Base-by-base conservation (phyloP, 139 green algal genomes). In the Chlorokybus atmophyticus region DNA sequence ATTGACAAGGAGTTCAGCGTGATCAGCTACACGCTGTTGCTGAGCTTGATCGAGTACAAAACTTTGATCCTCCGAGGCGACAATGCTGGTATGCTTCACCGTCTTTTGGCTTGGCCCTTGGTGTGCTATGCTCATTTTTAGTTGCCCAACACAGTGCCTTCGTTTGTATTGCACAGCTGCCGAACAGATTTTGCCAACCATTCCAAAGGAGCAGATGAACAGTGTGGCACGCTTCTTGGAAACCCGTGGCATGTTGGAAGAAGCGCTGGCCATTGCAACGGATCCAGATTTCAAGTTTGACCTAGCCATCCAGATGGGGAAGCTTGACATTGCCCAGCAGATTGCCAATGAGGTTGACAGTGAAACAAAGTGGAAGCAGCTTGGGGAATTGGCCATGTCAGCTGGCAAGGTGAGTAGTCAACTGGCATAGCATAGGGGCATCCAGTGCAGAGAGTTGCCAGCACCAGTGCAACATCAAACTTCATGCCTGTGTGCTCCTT, bases 31-130 rank as follows among this genome's bases (percentile, higher is more conserved):
- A 93, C 84, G 29, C 79, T 98, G 75, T 77, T 94, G 61, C 75
- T 98, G 47, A 77, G 70, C 14, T 68, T 98, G 49, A 87, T 99
- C 50, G 88, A 96, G 79, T 96, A 93, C 84, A 99, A 93, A 68
- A 93, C 83, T 3, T 71, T 89, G 3, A 70, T 93, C 4, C 58
- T 92, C 48, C 78, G 83, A 4, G 83, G 73, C 3, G 83, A 93
- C 61, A 55, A 85, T 60, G 79, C 84, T n/a, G n/a, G n/a, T n/a
- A n/a, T n/a, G n/a, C n/a, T n/a, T n/a, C n/a, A n/a, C n/a, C n/a
- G n/a, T n/a, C n/a, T n/a, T n/a, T n/a, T n/a, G n/a, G n/a, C n/a
- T n/a, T n/a, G n/a, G n/a, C n/a, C n/a, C n/a, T n/a, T n/a, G n/a
- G n/a, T n/a, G n/a, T n/a, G n/a, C n/a, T n/a, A n/a, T n/a, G n/a